Base-by-base conservation (phyloP, 495 filamentous ascomycete genomes). In the Penicillium dipodomyicola region DNA sequence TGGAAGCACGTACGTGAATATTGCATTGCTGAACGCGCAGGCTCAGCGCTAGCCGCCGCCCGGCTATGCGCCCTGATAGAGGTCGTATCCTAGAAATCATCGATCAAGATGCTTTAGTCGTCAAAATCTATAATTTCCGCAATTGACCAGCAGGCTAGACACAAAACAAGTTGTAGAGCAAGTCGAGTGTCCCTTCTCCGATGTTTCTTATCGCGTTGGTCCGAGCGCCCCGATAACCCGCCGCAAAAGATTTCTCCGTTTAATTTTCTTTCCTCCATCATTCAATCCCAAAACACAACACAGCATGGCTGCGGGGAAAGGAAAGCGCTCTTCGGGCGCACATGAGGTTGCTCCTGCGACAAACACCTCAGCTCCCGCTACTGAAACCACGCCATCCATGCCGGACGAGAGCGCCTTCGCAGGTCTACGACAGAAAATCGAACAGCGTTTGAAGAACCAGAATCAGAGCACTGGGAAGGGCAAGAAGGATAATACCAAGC, bases 351-450 rank as follows among this genome's bases (percentile, higher is more conserved):
- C 57, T 15, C 49, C 62, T 19, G 59, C 68, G 23, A 56, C 45
- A 44, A 58, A 46, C 20, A 55, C 51, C 41, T 25, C 59, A 7
- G 41, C 52, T 49, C 68, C 67, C 7, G 57, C 66, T 29, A 39
- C 67, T 50, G 69, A 65, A 20, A 25, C 68, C 17, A 58, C 56
- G 29, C 58, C 58, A n/a, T 65, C 60, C 45, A 56, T 79, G 57
- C 78, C 80, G 33, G 81, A 87, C 65, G 81, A 85, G 63, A 70
- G 74, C 42, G 82, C 84, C 14, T 78, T 90, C 58, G 80, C 81
- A 30, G 78, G 81, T 52, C 71, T 89, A 59, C 85, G 86, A 29
- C 77, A 81, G 49, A 85, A 82, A 68, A 86, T 89, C 63, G 84
- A 89, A 65, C 70, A 77, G 59, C 72, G 68, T 32, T 66, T 80